These are phyloP conservation scores for Penicillium sp. DNA, from an alignment of 2,329 filamentous ascomycete genomes.

Conservation along the genomic window DNA sequence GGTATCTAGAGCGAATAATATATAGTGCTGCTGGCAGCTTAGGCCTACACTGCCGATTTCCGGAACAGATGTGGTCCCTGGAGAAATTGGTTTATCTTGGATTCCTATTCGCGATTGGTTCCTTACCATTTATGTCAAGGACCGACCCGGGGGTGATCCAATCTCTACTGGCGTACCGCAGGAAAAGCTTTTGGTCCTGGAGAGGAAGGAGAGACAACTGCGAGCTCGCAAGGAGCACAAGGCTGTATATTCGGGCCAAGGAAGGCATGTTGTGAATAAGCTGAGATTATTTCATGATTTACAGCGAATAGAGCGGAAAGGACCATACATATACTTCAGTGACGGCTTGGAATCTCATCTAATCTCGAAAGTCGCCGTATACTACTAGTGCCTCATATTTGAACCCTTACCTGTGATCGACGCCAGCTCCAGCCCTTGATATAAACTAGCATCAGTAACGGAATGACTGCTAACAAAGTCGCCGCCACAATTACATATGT, in stretches of 20 bases:
- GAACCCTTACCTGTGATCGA: conserved; percentile 1
- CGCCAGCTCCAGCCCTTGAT: conserved; percentile 25
- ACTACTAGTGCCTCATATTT: neutral
- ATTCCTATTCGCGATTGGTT: neutral
- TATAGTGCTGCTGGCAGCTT: conserved; percentile 15
- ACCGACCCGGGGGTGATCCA: conserved; percentile 27
- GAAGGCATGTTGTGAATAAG: neutral
- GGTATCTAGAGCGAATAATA: conserved; percentile 31
- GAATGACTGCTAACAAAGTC: conserved; percentile 12
- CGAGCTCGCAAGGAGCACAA: neutral
- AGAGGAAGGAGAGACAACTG: neutral
- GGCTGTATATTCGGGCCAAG: too few species aligned
- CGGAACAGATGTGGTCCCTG: conserved; percentile 7
- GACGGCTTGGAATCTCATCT: neutral
- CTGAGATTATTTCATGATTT: too few species aligned
- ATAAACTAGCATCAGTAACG: conserved; percentile 27
- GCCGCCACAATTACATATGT: conserved; percentile 25
- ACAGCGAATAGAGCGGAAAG: neutral
- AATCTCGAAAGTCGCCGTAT: neutral
- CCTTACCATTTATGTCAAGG: conserved; percentile 12
- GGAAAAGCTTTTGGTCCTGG: conserved; percentile 12
- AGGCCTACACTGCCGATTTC: conserved; percentile 23
- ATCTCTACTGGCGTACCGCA: conserved; percentile 21
- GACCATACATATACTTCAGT: neutral
- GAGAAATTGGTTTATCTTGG: neutral